These are phyloP conservation scores for Eucalyptus lansdowneana DNA, from an alignment of 345 rosid species.

Conservation along the genomic window DNA sequence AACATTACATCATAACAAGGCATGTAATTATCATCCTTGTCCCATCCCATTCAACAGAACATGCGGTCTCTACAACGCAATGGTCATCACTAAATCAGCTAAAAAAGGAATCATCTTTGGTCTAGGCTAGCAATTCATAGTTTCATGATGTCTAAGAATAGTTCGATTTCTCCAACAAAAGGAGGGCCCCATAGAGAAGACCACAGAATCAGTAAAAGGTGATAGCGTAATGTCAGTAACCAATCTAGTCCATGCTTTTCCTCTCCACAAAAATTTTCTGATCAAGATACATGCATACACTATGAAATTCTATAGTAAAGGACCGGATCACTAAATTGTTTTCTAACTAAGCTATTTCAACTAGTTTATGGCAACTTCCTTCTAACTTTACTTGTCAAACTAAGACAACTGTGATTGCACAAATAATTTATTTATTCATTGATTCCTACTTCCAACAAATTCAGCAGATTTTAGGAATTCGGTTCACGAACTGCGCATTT, in stretches of 20 bases:
- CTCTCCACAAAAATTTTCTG: no score
- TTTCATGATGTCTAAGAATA: no score
- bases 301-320: background rate
- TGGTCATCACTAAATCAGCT: no score
- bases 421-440: background rate
- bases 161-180: no score
- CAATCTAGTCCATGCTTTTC: no score
- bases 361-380: background rate
- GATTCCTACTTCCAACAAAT: background rate
- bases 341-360: background rate
- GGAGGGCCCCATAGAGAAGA: no score
- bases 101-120: background rate
- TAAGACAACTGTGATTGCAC: background rate
- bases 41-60: background rate
- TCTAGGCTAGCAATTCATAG: no score
- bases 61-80: background rate
- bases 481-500: fast-evolving
- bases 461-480: no score
- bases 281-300: background rate
- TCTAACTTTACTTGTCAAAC: background rate
- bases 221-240: no score
- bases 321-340: background rate
- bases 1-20: no score
- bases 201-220: no score
- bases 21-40: no score